Percentiles rank a stretch among this genome's conserved stretches.
Conservation (phyloP, 768 basidiomycete species). For the Panaeolus cyanescens region DNA sequence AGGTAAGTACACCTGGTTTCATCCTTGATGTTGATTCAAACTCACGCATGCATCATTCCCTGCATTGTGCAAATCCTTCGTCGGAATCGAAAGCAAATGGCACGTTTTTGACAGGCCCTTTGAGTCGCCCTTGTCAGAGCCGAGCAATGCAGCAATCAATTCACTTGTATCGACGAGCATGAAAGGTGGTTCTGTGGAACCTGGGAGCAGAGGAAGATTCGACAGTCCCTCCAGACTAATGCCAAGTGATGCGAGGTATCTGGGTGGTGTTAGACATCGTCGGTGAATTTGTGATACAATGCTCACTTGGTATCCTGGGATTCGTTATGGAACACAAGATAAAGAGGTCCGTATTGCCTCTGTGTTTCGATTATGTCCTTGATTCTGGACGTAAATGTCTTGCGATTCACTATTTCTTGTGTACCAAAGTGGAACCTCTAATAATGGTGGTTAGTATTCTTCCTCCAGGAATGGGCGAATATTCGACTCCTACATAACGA, state of each 20-base stretch:
- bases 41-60: slow-evolving; percentile 85
- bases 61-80: slow-evolving; percentile 72
- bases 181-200: slow-evolving; percentile 52
- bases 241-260: slow-evolving; percentile 58
- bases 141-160: slow-evolving; percentile 75
- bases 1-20: neutral
- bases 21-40: slow-evolving; percentile 6
- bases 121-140: slow-evolving; percentile 52
- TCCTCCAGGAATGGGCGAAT: neutral
- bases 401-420: slow-evolving; percentile 54
- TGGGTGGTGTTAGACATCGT: slow-evolving; percentile 29
- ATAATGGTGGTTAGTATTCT: neutral
- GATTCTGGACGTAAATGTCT: slow-evolving; percentile 54
- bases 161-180: slow-evolving; percentile 76
- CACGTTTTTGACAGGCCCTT: slow-evolving; percentile 63
- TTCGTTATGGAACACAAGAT: slow-evolving; percentile 81
- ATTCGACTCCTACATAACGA: slow-evolving; percentile 46
- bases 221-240: slow-evolving; percentile 54
- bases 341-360: slow-evolving; percentile 56
- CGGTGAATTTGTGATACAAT: neutral
- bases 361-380: slow-evolving; percentile 43
- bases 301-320: slow-evolving; percentile 74
- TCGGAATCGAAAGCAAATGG: slow-evolving; percentile 58
- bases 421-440: slow-evolving; percentile 71
- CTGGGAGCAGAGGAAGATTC: slow-evolving; percentile 52